Base-by-base conservation (phyloP, 345 rosid species). In the Brassica juncea region DNA sequence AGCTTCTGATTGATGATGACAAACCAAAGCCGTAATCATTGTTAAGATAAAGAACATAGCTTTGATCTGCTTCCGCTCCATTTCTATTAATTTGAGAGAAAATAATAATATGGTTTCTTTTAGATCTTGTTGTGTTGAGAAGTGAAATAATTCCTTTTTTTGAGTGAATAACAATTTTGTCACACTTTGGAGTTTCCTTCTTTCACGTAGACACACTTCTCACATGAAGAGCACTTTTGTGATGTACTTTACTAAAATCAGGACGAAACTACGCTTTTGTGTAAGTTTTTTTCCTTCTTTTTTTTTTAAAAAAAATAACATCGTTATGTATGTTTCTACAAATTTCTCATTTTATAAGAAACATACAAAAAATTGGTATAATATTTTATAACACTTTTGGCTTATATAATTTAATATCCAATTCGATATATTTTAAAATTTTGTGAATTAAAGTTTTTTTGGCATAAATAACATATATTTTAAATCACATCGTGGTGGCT, bases 1-100 rank as follows among this genome's bases (percentile, higher is more conserved):
- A 63, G 74, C 65, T 57, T 71, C 74, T 25, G 31, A 31, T 3
- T 21, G 74, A 54, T 71, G 25, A 34, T 28, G 25, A 57, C 49
- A 55, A 10, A 54, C 52, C 75, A 71, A 55, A 34, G 75, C 65
- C 75, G 21, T 32, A 10, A 71, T 32, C 75, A 71, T 12, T 57
- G 34, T 30, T 27, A 68, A 0, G 52, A 54, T 30, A 5, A 71
- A 71, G 64, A 54, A 71, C 52, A 32, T 12, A 19, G 15, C 64
- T 55, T 55, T 70, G 8, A 47, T 47, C 25, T 47, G 39, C 31
- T 47, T 47, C 39, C 1, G 15, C 16, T 47, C 21, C 72, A 68
- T 68, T 68, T 28, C 39, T 49, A 32, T 34, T 64, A 15, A 15
- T 54, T 16, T 6, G 21, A 54, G 59, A 54, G 23, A 10, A 59